These are phyloP conservation scores for Xylaria sp. DNA, from an alignment of 2,329 filamentous ascomycete species.

Conservation along the genomic window DNA sequence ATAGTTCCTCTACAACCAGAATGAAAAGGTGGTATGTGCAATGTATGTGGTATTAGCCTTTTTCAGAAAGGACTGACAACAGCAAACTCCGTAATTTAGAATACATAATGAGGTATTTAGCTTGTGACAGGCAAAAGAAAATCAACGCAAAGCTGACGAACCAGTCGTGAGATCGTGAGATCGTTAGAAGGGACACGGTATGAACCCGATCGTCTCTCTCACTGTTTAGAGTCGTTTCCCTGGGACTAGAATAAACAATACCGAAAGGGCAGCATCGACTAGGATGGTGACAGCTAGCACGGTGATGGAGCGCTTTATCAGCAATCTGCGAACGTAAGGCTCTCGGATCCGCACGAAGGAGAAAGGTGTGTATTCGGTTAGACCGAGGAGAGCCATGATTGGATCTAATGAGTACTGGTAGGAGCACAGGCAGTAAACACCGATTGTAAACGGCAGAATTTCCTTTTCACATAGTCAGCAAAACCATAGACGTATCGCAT, in stretches of 20 bases:
- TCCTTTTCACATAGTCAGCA: constrained; percentile 44
- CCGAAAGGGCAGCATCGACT: constrained; percentile 80
- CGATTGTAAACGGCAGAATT: constrained; percentile 90
- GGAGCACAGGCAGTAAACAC: constrained; percentile 84
- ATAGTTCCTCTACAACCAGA: background rate
- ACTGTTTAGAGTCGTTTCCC: constrained; percentile 73
- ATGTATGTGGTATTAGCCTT: constrained; percentile 12
- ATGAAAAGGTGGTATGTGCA: background rate
- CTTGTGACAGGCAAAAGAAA: background rate
- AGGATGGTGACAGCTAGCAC: constrained; percentile 77
- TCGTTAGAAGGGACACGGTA: constrained; percentile 30
- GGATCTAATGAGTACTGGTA: constrained; percentile 98
- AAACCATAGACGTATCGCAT: background rate
- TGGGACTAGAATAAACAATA: constrained; percentile 94
- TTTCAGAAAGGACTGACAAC: background rate
- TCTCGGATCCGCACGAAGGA: constrained; percentile 87
- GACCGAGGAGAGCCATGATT: constrained; percentile 83
- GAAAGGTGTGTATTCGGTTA: constrained; percentile 96
- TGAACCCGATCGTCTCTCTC: background rate
- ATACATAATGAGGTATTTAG: background rate
- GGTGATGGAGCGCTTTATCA: constrained; percentile 83
- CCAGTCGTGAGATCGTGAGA: constrained; percentile 37
- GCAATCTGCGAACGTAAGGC: constrained; percentile 84
- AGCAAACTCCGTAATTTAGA: constrained; percentile 3
- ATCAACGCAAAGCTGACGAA: constrained; percentile 15